These are phyloP conservation scores for Fraxinus angustifolia DNA, from an alignment of 305 asterid genomes.

Conservation along the genomic window DNA sequence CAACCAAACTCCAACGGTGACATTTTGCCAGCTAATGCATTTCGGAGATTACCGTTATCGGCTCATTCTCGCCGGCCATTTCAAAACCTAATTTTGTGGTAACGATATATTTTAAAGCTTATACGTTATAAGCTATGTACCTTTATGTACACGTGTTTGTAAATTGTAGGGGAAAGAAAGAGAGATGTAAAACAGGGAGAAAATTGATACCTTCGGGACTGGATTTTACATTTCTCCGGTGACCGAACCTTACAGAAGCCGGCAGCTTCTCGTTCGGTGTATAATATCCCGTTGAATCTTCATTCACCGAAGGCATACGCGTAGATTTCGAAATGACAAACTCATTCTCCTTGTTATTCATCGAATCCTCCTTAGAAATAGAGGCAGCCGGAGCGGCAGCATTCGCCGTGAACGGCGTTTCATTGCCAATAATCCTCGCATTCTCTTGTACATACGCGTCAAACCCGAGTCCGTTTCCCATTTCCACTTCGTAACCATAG, in stretches of 20 bases:
- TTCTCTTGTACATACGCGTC: constrained; percentile 17
- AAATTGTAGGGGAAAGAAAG: neutral
- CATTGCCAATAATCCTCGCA: neutral
- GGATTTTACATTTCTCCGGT: constrained; percentile 56
- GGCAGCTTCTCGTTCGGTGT: constrained; percentile 49
- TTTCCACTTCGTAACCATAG: constrained; percentile 11
- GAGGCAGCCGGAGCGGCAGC: constrained; percentile 11
- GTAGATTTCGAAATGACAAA: constrained; percentile 29
- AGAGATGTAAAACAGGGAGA: neutral
- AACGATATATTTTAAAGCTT: neutral
- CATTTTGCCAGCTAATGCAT: constrained; percentile 27
- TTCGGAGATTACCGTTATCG: constrained; percentile 21
- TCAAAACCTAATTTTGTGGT: constrained; percentile 13
- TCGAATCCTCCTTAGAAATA: constrained; percentile 24
- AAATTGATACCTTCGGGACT: constrained; percentile 60
- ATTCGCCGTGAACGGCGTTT: neutral
- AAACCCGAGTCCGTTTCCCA: constrained; percentile 19
- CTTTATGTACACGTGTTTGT: neutral
- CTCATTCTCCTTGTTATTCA: constrained; percentile 50
- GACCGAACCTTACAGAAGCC: constrained; percentile 57
- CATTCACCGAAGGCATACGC: constrained; percentile 18
- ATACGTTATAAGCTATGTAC: neutral
- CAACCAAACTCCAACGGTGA: constrained; percentile 43
- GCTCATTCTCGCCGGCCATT: constrained; percentile 21
- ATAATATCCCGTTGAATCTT: constrained; percentile 22